Evolutionary conservation across 192 early-diverging fungal species (phyloP).

Genomic region (Chytriomyces sp.): DNA sequence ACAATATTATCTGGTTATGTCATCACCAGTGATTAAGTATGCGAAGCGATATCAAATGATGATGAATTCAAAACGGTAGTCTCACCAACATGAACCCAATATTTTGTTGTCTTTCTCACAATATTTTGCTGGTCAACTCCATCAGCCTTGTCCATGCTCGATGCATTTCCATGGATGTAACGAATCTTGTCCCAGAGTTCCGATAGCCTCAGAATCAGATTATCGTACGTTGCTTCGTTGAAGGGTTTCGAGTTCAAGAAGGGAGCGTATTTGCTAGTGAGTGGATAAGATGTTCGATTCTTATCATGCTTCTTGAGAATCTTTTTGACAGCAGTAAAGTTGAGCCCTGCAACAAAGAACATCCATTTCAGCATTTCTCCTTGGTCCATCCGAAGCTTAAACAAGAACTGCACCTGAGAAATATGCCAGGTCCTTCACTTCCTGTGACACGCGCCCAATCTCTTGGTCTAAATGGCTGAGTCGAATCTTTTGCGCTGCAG

Average conservation of each 20-base stretch:
- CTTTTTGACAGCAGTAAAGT: conserved; percentile 44
- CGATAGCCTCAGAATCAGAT: conserved; percentile 72
- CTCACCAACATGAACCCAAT: conserved; percentile 81
- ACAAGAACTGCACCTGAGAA: conserved; percentile 29
- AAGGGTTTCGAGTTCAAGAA: conserved; percentile 79
- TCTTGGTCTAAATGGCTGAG: conserved; percentile 20
- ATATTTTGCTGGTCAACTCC: conserved; percentile 68
- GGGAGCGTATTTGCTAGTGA: conserved; percentile 77
- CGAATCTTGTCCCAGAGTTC: conserved; percentile 44
- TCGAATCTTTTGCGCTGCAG: conserved; percentile 23
- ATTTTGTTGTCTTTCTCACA: conserved; percentile 83
- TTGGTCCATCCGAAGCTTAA: background rate
- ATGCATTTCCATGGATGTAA: conserved; percentile 14
- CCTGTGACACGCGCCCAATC: conserved; percentile 31
- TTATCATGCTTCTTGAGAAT: conserved; percentile 97
- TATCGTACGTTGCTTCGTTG: conserved; percentile 80
- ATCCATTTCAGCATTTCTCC: background rate
- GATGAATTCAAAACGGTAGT: background rate
- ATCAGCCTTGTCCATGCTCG: conserved; percentile 33
- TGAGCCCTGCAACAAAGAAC: conserved; percentile 17
- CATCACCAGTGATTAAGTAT: background rate
- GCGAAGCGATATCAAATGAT: background rate
- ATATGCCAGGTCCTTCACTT: conserved; percentile 40
- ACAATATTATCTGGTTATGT: conserved; percentile 76
- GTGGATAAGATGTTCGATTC: conserved; percentile 71